A percentile compares a stretch with the other conserved stretches of the same genome.
Conservation (phyloP, 139 green algal genomes). For the Auxenochlorella pyrenoidosa region DNA sequence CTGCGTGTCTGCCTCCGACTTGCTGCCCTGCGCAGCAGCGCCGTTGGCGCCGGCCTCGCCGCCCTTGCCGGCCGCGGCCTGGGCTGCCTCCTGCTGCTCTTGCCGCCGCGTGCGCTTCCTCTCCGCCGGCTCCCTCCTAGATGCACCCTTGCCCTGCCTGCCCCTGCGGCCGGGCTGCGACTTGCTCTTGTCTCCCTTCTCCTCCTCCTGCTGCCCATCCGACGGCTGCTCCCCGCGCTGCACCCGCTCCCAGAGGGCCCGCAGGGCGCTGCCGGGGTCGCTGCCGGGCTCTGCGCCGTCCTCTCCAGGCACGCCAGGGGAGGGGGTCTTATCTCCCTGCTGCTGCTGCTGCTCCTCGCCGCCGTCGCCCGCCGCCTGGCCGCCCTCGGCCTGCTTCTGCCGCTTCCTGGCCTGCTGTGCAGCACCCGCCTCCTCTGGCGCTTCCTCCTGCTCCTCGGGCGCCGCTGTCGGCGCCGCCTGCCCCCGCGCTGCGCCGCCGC, state of each 20-base stretch:
- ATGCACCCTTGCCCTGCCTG: not conserved
- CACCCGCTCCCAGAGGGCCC: conserved; percentile 10
- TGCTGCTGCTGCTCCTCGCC: not conserved
- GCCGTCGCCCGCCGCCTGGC: not conserved
- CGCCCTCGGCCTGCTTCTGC: not conserved
- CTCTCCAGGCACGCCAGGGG: not conserved
- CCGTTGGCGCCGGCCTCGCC: too few relatives aligned
- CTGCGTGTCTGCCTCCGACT: too few relatives aligned
- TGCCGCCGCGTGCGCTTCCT: not conserved
- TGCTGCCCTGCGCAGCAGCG: too few relatives aligned
- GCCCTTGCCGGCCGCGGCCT: not conserved
- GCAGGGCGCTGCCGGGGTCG: not conserved
- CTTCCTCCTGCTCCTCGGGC: not conserved
- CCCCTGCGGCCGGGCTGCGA: not conserved
- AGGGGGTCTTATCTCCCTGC: not conserved
- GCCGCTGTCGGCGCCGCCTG: not conserved
- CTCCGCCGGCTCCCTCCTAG: not conserved
- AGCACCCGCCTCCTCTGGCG: not conserved
- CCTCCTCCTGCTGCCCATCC: not conserved
- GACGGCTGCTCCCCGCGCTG: not conserved
- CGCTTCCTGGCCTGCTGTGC: not conserved
- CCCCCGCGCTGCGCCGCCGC: not conserved
- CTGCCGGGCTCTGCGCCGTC: not conserved
- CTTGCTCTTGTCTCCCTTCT: not conserved
- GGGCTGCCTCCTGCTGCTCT: not conserved